Percentiles rank a stretch among this genome's conserved stretches.
phyloP scores from a whole-genome alignment of 1,139 yeast species.

The Saccharomyces hybrid region DNA sequence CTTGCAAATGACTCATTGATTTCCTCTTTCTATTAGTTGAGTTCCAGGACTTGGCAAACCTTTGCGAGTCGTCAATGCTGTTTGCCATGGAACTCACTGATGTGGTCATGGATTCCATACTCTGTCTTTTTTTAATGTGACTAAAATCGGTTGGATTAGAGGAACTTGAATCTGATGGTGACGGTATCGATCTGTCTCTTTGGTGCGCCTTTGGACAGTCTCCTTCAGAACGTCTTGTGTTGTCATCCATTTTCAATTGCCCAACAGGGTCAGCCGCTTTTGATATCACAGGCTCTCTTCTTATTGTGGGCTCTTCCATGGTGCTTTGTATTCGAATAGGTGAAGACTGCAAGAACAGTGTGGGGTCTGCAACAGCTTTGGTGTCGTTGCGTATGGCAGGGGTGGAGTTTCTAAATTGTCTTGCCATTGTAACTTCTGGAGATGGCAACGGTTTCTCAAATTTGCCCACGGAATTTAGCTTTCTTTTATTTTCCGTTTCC shows the following conservation, averaged over 20 bases:
- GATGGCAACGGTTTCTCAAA: constrained; percentile 7
- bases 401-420: constrained; percentile 2
- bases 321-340: constrained; percentile 3
- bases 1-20: constrained; percentile 22
- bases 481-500: constrained; percentile 4
- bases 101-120: constrained; percentile 29
- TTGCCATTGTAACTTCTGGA: constrained; percentile 1
- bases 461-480: background rate
- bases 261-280: background rate
- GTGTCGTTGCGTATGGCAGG: background rate
- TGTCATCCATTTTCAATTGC: background rate
- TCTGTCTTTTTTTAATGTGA: constrained; percentile 20
- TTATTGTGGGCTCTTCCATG: background rate
- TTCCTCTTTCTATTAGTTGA: constrained; percentile 28
- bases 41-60: constrained; percentile 33
- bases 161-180: constrained; percentile 23
- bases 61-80: constrained; percentile 29
- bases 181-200: constrained; percentile 6
- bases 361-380: background rate
- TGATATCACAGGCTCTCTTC: background rate
- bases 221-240: background rate
- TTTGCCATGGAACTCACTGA: constrained; percentile 30
- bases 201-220: background rate
- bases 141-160: constrained; percentile 30
- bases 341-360: background rate